Evolutionary conservation across 352 stramenopile genomes (phyloP).

Genomic region (Phytophthora foliorum): DNA sequence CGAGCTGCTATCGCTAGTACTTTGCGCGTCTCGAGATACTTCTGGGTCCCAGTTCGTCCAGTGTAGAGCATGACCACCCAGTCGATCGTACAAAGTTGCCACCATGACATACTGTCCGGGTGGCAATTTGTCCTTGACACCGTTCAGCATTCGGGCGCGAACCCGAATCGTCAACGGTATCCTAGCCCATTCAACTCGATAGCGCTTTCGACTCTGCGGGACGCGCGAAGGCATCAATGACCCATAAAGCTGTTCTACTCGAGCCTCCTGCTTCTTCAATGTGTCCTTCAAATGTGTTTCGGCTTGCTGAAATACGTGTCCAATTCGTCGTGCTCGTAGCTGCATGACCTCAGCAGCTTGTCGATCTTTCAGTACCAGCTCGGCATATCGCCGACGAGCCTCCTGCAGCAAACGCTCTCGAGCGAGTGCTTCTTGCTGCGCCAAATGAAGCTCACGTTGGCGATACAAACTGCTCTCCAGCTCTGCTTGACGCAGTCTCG

Average conservation of each 20-base stretch:
- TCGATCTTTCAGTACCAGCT: constrained; percentile 52
- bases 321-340: constrained; percentile 59
- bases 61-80: constrained; percentile 82
- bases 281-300: constrained; percentile 65
- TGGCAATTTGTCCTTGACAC: constrained; percentile 88
- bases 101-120: constrained; percentile 85
- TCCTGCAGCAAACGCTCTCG: constrained; percentile 52
- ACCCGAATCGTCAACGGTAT: constrained; percentile 85
- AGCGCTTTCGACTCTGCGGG: constrained; percentile 56
- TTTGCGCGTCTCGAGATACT: constrained; percentile 15
- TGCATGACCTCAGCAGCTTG: constrained; percentile 56
- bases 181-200: constrained; percentile 75
- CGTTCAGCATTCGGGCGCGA: constrained; percentile 67
- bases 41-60: constrained; percentile 81
- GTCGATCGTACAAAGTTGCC: constrained; percentile 84
- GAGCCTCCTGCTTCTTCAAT: constrained; percentile 69
- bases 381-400: constrained; percentile 47
- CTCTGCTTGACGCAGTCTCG: constrained; percentile 54
- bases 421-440: constrained; percentile 49
- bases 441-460: constrained; percentile 56
- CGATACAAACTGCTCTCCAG: constrained; percentile 62
- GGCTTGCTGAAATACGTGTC: constrained; percentile 79
- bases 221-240: constrained; percentile 50
- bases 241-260: constrained; percentile 73
- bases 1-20: constrained; percentile 2